phyloP scores from a whole-genome alignment of 2,329 filamentous ascomycete genomes.

The Karstenula rhodostoma region DNA sequence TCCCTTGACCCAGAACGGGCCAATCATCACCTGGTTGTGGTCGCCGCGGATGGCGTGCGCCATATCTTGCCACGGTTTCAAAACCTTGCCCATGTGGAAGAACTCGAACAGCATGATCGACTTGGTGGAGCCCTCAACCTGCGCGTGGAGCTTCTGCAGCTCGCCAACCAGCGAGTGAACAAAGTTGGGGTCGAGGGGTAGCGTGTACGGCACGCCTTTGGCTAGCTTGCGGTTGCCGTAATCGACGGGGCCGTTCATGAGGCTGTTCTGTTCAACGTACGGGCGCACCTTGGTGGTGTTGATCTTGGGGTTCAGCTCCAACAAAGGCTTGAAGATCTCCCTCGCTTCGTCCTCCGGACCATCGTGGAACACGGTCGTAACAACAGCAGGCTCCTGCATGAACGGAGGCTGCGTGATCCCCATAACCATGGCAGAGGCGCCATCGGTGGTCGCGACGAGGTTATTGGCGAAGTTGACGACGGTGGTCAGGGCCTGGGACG shows the following conservation, averaged over 20 bases:
- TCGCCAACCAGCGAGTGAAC: conserved; percentile 3
- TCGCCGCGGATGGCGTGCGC: conserved; percentile 13
- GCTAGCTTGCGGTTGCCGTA: conserved; percentile 8
- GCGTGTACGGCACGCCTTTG: conserved; percentile 4
- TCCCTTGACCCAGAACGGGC: conserved; percentile 9
- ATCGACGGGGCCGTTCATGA: conserved; percentile 6
- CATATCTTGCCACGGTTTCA: conserved; percentile 7
- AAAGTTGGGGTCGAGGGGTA: conserved; percentile 1
- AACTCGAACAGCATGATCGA: conserved; percentile 16
- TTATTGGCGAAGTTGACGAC: conserved; percentile 8
- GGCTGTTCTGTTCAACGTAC: conserved; percentile 6
- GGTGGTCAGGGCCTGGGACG: neutral
- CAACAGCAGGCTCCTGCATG: conserved; percentile 5
- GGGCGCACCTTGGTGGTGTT: conserved; percentile 5
- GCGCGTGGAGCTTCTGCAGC: conserved; percentile 6
- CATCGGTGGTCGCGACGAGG: conserved; percentile 3
- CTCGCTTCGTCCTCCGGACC: neutral
- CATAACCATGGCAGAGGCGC: conserved; percentile 5
- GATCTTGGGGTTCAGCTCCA: conserved; percentile 1
- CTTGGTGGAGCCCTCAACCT: conserved; percentile 10
- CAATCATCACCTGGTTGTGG: conserved; percentile 10
- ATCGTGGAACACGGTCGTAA: conserved; percentile 1
- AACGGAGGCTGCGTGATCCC: conserved; percentile 2
- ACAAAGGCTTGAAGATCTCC: conserved; percentile 1
- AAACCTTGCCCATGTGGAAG: conserved; percentile 15